phyloP scores from a whole-genome alignment of 225 moss, liverwort and hornwort genomes.

The Physcomitrium patens region DNA sequence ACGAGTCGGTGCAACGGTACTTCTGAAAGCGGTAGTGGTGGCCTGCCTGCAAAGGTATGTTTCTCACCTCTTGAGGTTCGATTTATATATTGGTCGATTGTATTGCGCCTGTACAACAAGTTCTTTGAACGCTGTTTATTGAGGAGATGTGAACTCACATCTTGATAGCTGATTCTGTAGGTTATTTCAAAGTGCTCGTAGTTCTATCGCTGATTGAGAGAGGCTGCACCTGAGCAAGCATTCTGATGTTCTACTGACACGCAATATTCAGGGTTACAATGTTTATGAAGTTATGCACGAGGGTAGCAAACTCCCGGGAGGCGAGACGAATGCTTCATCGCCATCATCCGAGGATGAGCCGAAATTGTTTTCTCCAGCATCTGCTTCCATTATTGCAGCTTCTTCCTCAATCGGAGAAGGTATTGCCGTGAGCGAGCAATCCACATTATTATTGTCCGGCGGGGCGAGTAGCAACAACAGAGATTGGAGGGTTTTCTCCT shows the following conservation, averaged over 20 bases:
- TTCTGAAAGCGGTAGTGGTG: not conserved
- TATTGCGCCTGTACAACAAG: too few species aligned
- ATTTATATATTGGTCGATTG: not conserved
- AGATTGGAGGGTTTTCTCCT: conserved; percentile 38
- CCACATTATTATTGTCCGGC: conserved; percentile 12
- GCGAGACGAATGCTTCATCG: too few species aligned
- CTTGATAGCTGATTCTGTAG: not conserved
- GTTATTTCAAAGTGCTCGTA: not conserved
- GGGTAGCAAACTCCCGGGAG: too few species aligned
- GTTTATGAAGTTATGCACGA: not conserved
- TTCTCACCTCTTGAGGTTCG: not conserved
- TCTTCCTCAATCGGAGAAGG: too few species aligned
- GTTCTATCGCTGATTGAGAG: not conserved
- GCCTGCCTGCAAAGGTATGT: conserved; percentile 9
- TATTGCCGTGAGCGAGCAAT: not conserved
- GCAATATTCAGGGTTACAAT: conserved; percentile 27
- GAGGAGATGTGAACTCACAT: not conserved
- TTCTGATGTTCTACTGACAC: not conserved
- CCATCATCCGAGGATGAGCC: too few species aligned
- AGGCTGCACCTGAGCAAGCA: not conserved
- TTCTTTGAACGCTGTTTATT: too few species aligned
- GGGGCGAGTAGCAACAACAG: conserved; percentile 14
- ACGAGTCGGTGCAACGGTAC: not conserved
- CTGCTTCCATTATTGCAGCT: too few species aligned
- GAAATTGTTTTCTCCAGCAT: too few species aligned